These are phyloP conservation scores for Fusarium euwallaceae DNA, from an alignment of 2,329 filamentous ascomycete genomes.

Conservation along the genomic window DNA sequence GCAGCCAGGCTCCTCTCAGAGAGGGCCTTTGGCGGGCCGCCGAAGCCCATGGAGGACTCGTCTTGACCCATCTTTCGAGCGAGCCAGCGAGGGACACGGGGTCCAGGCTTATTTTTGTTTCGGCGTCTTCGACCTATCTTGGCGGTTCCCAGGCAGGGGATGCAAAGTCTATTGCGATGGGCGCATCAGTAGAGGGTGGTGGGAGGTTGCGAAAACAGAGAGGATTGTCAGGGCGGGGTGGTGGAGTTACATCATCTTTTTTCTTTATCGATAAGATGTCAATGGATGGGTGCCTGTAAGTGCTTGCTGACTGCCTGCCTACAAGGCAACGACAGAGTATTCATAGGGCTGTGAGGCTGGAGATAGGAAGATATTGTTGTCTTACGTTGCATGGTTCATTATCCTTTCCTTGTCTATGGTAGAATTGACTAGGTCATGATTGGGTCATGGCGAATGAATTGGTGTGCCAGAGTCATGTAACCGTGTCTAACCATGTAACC, in stretches of 20 bases:
- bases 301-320: slow-evolving; percentile 6
- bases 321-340: slow-evolving; percentile 17
- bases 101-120: slow-evolving; percentile 51
- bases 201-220: slow-evolving; percentile 17
- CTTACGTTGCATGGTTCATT: not conserved
- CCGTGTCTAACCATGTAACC: not conserved
- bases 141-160: slow-evolving; percentile 35
- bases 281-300: slow-evolving; percentile 15
- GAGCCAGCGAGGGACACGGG: slow-evolving; percentile 50
- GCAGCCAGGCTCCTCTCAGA: slow-evolving; percentile 76
- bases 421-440: not conserved
- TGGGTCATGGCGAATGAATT: not conserved
- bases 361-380: not conserved
- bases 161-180: slow-evolving; percentile 14
- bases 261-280: slow-evolving; percentile 42
- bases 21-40: slow-evolving; percentile 74
- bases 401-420: not conserved
- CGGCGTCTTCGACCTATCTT: slow-evolving; percentile 58
- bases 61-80: slow-evolving; percentile 86
- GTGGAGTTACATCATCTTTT: slow-evolving; percentile 12
- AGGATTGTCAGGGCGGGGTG: slow-evolving; percentile 37
- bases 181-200: slow-evolving; percentile 19
- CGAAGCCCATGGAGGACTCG: slow-evolving; percentile 76
- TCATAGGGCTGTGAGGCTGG: not conserved
- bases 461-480: not conserved